Conservation (phyloP, 1,284 basidiomycete species). For the Trichosporon sp. region DNA sequence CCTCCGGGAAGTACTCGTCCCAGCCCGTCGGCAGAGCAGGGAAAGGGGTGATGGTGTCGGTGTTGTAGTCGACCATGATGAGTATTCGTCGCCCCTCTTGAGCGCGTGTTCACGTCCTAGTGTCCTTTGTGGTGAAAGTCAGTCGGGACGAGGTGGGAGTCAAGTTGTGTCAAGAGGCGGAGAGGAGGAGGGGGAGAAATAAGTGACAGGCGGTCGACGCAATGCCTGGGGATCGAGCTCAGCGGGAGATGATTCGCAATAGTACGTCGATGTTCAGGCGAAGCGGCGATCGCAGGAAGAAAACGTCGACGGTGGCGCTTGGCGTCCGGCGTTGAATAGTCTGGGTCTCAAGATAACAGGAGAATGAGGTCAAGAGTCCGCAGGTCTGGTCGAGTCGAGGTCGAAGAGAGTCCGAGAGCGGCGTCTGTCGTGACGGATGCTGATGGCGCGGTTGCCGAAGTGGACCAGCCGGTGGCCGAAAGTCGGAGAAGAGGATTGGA, state of each 20-base stretch:
- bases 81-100: neutral
- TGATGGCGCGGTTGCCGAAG: neutral
- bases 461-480: neutral
- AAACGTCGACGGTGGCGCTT: neutral
- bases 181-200: too few species aligned
- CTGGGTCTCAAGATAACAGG: neutral
- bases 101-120: too few species aligned
- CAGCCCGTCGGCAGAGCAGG: neutral
- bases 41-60: conserved; percentile 1
- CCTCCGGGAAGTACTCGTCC: neutral
- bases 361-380: neutral
- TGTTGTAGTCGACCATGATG: neutral
- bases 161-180: too few species aligned
- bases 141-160: too few species aligned
- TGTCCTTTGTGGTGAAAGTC: neutral
- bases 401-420: neutral
- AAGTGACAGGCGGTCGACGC: too few species aligned
- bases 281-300: neutral
- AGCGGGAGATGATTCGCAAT: too few species aligned
- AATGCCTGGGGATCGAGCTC: too few species aligned
- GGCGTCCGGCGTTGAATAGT: neutral
- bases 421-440: neutral
- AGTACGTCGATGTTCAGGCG: neutral
- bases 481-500: neutral
- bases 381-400: neutral